Conservation (phyloP, 331 rosid genomes). For the Malus hybrid region DNA sequence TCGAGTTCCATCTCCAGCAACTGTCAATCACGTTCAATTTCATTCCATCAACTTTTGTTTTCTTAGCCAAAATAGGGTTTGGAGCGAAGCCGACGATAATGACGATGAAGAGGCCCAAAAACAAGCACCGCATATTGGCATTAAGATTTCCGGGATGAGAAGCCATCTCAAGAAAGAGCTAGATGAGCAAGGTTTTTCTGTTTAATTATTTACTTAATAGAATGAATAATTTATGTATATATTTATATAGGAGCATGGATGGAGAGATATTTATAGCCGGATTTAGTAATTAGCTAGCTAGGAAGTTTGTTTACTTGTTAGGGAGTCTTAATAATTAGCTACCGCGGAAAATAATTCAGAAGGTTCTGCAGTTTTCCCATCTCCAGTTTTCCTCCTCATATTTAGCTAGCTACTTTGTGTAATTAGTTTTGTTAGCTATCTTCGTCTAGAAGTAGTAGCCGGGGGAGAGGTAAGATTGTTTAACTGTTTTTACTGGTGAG, state of each 20-base stretch:
- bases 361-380: not conserved
- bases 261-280: not conserved
- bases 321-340: not conserved
- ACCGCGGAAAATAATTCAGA: not conserved
- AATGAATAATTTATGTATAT: too few species aligned
- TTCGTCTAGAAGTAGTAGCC: not conserved
- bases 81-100: not conserved
- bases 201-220: not conserved
- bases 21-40: constrained; percentile 29
- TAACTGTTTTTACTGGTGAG: not conserved
- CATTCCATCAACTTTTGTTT: constrained; percentile 5
- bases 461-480: not conserved
- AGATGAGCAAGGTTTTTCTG: not conserved
- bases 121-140: not conserved
- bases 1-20: constrained; percentile 38
- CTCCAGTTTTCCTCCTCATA: not conserved
- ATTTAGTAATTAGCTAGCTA: not conserved
- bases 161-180: not conserved
- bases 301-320: not conserved
- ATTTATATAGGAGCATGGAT: not conserved
- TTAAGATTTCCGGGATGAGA: too few species aligned
- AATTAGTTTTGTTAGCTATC: not conserved
- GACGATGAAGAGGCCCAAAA: too few species aligned
- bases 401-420: not conserved
- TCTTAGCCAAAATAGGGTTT: not conserved